Percentiles rank a stretch among this genome's conserved stretches.
These are phyloP conservation scores for Neopestalotiopsis rosae DNA, from an alignment of 2,329 filamentous ascomycete species.

Conservation along the genomic window DNA sequence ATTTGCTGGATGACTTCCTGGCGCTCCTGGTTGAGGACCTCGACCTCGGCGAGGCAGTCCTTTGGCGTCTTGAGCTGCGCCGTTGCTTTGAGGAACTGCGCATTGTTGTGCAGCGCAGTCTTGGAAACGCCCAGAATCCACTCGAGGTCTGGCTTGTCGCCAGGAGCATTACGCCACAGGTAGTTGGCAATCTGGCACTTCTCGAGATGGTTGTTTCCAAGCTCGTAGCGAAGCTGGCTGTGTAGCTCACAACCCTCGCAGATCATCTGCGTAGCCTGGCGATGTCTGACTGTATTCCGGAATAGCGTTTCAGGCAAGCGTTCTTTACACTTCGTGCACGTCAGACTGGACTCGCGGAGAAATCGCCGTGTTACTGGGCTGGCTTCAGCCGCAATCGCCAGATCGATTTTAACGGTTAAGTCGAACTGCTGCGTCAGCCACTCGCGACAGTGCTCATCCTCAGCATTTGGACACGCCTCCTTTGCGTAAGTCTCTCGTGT, in stretches of 20 bases:
- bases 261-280: background rate
- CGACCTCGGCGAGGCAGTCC: background rate
- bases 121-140: background rate
- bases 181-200: background rate
- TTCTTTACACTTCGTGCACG: background rate
- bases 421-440: background rate
- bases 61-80: background rate
- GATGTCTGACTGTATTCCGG: background rate
- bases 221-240: background rate
- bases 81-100: background rate
- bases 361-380: slow-evolving; percentile 7
- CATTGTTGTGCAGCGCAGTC: background rate
- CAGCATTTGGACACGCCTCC: background rate
- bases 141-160: background rate
- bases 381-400: background rate
- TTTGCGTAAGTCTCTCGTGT: background rate
- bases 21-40: background rate
- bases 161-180: background rate
- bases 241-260: slow-evolving; percentile 14
- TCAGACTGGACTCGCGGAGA: background rate
- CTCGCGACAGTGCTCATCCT: background rate
- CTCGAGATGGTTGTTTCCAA: background rate
- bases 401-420: background rate
- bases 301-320: background rate
- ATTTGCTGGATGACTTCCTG: background rate